Base-by-base conservation (phyloP, 2,329 filamentous ascomycete species). In the Colletotrichum sp. region DNA sequence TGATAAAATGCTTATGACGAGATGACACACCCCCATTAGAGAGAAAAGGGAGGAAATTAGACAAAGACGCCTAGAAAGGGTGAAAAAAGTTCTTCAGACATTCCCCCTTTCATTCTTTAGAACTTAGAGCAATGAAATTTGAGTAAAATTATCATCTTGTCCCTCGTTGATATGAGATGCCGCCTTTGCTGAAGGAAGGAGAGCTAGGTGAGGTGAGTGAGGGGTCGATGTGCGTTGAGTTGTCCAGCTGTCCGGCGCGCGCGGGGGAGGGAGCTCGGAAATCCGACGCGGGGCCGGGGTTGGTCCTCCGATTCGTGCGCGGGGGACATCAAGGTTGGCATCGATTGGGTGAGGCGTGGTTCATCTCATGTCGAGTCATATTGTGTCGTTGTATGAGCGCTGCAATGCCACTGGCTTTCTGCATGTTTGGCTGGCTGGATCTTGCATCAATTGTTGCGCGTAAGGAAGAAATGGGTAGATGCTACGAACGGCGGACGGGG, bases 91-190 rank as follows among this genome's bases (percentile, higher is more conserved):
- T 71, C 10, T 18, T 65, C 32, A 55, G 30, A 49, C 49, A 49
- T 39, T 63, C 34, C 49, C 49, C 24, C 28, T 18, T 59, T 24
- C 39, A 15, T 49, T 49, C 55, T 24, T 65, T 71, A 74, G 67
- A 62, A 60, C 39, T 70, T 71, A 65, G 72, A 74, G 72, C 59
- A 71, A 74, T 36, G 32, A 59, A 60, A 55, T 36, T 59, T 70
- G 57, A 70, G 49, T 24, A 16, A 64, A 21, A 26, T 44, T 13
- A 21, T 44, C 6, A 2, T 30, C 1, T 24, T 12, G 2, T 28
- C 3, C n/a, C 21, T 26, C n/a, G 12, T 36, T n/a, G 26, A 6
- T 39, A 32, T 21, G n/a, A 21, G 3, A 64, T 64, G 32, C 21
- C 4, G 30, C 9, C 30, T 32, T 30, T 30, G 30, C 30, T 30